These are phyloP conservation scores for Aspergillus cristatus DNA, from an alignment of 495 filamentous ascomycete species.

Conservation along the genomic window DNA sequence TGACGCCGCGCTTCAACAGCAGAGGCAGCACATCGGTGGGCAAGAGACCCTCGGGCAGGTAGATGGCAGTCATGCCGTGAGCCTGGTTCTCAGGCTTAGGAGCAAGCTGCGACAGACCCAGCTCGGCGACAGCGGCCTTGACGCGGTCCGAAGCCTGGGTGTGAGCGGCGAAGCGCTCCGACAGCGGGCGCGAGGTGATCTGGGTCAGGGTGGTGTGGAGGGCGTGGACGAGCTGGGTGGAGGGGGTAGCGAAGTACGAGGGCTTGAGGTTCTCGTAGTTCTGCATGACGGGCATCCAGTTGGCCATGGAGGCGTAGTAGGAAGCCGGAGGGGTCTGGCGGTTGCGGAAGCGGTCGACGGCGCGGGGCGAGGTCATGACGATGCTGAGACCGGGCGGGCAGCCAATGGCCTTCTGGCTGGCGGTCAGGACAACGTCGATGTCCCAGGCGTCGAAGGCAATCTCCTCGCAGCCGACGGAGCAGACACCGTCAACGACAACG, in stretches of 20 bases:
- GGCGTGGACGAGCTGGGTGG: constrained; percentile 88
- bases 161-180: constrained; percentile 74
- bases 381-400: constrained; percentile 90
- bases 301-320: constrained; percentile 93
- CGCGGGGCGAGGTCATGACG: constrained; percentile 80
- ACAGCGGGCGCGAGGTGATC: constrained; percentile 68
- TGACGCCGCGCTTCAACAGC: constrained; percentile 78
- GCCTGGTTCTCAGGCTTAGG: constrained; percentile 80
- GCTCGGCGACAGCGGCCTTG: constrained; percentile 66
- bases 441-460: constrained; percentile 93
- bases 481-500: constrained; percentile 89
- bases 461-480: constrained; percentile 92
- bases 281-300: constrained; percentile 98
- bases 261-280: constrained; percentile 97
- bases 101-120: constrained; percentile 83
- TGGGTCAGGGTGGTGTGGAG: constrained; percentile 88
- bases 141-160: constrained; percentile 65
- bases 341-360: constrained; percentile 70
- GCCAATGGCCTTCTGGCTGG: constrained; percentile 93
- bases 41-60: constrained; percentile 75
- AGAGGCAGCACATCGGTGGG: constrained; percentile 76
- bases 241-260: constrained; percentile 94
- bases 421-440: constrained; percentile 86
- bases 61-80: constrained; percentile 96
- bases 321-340: constrained; percentile 70